Evolutionary conservation across 2,329 filamentous ascomycete genomes (phyloP).

Genomic region (Passalora sequoiae): DNA sequence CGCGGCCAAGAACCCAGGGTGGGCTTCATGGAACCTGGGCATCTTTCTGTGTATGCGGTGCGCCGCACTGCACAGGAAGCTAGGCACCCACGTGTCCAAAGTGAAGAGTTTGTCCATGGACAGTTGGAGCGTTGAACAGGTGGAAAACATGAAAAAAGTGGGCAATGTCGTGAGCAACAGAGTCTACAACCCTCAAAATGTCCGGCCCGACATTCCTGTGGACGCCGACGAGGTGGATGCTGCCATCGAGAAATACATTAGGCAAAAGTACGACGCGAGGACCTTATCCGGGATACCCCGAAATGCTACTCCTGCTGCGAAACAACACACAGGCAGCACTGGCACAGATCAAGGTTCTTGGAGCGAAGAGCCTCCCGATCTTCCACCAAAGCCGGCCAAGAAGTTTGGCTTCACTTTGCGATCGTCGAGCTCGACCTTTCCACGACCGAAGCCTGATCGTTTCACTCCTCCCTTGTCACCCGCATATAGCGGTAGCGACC

Average conservation of each 20-base stretch:
- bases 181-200: constrained; percentile 79
- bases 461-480: constrained; percentile 36
- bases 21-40: constrained; percentile 98
- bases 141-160: constrained; percentile 95
- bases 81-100: constrained; percentile 96
- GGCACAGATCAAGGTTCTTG: constrained; percentile 40
- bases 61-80: constrained; percentile 87
- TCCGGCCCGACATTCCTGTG: constrained; percentile 76
- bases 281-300: constrained; percentile 37
- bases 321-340: constrained; percentile 54
- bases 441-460: constrained; percentile 50
- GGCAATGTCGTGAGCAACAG: constrained; percentile 84
- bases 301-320: constrained; percentile 30
- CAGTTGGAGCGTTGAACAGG: constrained; percentile 91
- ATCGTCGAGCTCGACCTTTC: constrained; percentile 64
- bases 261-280: constrained; percentile 81
- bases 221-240: constrained; percentile 90
- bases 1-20: constrained; percentile 84
- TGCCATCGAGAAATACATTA: constrained; percentile 91
- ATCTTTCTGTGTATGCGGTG: constrained; percentile 98
- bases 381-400: constrained; percentile 57
- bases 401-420: constrained; percentile 61
- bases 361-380: constrained; percentile 52
- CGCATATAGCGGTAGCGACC: constrained; percentile 27
- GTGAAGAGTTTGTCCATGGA: constrained; percentile 99